Base-by-base conservation (phyloP, 2,329 filamentous ascomycete species). In the Cryphonectria radicalis region DNA sequence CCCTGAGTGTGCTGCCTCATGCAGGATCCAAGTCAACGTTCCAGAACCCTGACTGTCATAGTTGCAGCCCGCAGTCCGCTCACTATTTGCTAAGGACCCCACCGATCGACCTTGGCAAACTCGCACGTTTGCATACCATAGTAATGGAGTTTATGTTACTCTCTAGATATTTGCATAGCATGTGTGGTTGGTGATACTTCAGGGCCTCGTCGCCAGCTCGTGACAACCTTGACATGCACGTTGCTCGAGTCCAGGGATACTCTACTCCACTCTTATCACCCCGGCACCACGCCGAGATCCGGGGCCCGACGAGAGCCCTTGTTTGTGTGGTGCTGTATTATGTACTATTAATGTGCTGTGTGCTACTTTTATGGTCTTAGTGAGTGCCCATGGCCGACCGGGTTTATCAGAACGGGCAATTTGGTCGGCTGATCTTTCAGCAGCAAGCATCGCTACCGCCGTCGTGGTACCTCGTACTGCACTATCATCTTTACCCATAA, bases 351-450 rank as follows among this genome's bases (percentile, higher is more conserved):
- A 50, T 50, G 22, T 22, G 43, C 19, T 22, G 17, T 6, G 8
- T 22, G 19, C 17, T 50, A 19, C 43, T 50, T 42, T 1, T 50
- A 8, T 50, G 46, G 7, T 50, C 2, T 50, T 50, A 50, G 46
- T 50, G 25, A 32, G 25, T 13, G 25, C 55, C 25, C 22, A 8
- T n/a, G 46, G 19, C 35, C 28, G 55, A 32, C 25, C 28, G 55
- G 28, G 55, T 19, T 59, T 59, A 59, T 59, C 55, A 59, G 55
- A 59, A 59, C 55, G 28, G 55, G 55, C 55, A 59, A 59, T 32
- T 19, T 32, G 55, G 25, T 59, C 55, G 28, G 55, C 25, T 35
- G 55, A 59, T 59, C 55, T 35, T 32, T 50, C 46, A 50, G 46
- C 46, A 50, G 22, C 2, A 19, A 19, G 22, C 22, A 50, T 22